Evolutionary conservation across 257 asterid genomes (phyloP).

Genomic region (Solanum paucissectum): DNA sequence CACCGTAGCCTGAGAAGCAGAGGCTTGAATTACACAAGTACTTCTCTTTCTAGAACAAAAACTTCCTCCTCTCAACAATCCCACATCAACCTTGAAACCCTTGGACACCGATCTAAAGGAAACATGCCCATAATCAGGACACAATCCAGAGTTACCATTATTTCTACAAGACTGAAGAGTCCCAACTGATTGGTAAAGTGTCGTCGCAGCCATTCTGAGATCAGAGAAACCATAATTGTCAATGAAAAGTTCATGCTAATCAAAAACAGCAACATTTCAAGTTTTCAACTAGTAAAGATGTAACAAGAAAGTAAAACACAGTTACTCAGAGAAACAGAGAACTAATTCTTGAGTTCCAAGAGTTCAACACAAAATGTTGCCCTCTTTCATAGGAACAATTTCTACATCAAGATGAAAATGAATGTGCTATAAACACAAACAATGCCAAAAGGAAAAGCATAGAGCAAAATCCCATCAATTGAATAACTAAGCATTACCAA

Average conservation of each 20-base stretch:
- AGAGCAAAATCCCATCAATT: background rate
- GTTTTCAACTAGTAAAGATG: background rate
- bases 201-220: slow-evolving; percentile 58
- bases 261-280: background rate
- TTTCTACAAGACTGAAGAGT: slow-evolving; percentile 37
- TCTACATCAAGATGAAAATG: background rate
- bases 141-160: slow-evolving; percentile 23
- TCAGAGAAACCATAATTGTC: background rate
- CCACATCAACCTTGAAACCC: slow-evolving; percentile 34
- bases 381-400: background rate
- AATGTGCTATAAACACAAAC: background rate
- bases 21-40: slow-evolving; percentile 37
- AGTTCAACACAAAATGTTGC: background rate
- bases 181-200: slow-evolving; percentile 49
- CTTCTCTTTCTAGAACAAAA: slow-evolving; percentile 33
- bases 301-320: background rate
- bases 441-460: background rate
- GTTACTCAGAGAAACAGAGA: background rate
- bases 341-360: background rate
- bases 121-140: slow-evolving; percentile 38
- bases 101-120: slow-evolving; percentile 45
- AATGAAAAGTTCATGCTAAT: background rate
- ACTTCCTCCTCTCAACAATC: slow-evolving; percentile 22
- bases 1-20: slow-evolving; percentile 41
- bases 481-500: background rate